These are phyloP conservation scores for Candolleomyces eurysporus DNA, from an alignment of 768 basidiomycete species.

Conservation along the genomic window DNA sequence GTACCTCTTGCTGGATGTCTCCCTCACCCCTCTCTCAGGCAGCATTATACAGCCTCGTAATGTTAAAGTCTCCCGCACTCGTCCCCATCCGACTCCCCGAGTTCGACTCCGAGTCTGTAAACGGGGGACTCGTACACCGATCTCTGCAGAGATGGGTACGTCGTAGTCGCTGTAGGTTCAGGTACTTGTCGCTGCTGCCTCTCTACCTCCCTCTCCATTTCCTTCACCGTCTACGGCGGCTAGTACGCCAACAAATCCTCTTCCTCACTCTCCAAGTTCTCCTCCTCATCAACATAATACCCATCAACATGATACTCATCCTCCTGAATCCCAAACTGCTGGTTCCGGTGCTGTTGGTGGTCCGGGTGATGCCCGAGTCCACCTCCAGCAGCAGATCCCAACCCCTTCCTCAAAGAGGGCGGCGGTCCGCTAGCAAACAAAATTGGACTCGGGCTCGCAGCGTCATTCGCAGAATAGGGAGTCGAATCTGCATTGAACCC, in stretches of 20 bases:
- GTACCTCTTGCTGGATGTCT: neutral
- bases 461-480: too few species aligned
- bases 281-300: conserved; percentile 43
- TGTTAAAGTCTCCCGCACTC: conserved; percentile 1
- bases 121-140: conserved; percentile 3
- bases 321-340: neutral
- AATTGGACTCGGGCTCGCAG: too few species aligned
- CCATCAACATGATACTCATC: conserved; percentile 1
- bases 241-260: conserved; percentile 90
- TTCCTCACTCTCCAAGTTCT: conserved; percentile 73
- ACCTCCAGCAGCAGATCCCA: too few species aligned
- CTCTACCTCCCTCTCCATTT: conserved; percentile 4
- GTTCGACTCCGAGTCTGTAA: conserved; percentile 6
- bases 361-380: too few species aligned
- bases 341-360: neutral
- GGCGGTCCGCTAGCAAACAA: too few species aligned
- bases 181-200: conserved; percentile 10
- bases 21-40: neutral
- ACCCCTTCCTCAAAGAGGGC: too few species aligned
- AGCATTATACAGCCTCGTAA: conserved; percentile 4
- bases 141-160: neutral
- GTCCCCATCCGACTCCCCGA: conserved; percentile 2
- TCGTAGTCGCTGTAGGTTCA: too few species aligned
- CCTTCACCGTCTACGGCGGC: conserved; percentile 74
- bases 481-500: neutral